Evolutionary conservation across 495 filamentous ascomycete genomes (phyloP).

Genomic region (Xylaria flabelliformis): DNA sequence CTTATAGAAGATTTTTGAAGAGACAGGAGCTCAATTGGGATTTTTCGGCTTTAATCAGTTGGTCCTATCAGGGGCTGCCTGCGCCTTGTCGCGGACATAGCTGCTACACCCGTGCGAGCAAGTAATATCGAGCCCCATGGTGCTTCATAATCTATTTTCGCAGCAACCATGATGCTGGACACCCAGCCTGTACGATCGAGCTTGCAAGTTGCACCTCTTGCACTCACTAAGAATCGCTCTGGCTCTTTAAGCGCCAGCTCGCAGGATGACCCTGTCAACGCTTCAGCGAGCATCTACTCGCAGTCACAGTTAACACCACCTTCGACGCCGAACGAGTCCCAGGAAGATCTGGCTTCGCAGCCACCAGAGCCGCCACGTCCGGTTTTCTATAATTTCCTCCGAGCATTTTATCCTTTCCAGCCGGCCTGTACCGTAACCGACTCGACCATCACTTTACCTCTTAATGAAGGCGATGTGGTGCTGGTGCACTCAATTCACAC

Average conservation of each 20-base stretch:
- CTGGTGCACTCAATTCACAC: constrained; percentile 96
- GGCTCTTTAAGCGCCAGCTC: constrained; percentile 53
- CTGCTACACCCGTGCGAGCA: constrained; percentile 40
- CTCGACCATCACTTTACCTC: constrained; percentile 83
- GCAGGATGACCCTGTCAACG: constrained; percentile 38
- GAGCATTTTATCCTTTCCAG: constrained; percentile 95
- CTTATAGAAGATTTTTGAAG: not conserved
- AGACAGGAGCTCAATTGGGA: not conserved
- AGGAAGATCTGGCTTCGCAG: constrained; percentile 60
- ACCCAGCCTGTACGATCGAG: constrained; percentile 60
- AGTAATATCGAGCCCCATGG: constrained; percentile 43
- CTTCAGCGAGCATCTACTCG: constrained; percentile 50
- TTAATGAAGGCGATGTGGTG: constrained; percentile 90
- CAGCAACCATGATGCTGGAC: constrained; percentile 60
- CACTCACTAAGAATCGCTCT: constrained; percentile 69
- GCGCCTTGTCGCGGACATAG: constrained; percentile 29
- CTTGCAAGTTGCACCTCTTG: constrained; percentile 75
- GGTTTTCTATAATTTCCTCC: constrained; percentile 91
- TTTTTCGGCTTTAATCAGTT: constrained; percentile 5
- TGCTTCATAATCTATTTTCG: constrained; percentile 34
- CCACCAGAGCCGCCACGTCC: constrained; percentile 55
- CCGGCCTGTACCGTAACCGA: constrained; percentile 70
- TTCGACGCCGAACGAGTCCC: constrained; percentile 69
- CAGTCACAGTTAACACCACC: constrained; percentile 74
- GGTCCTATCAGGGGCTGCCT: constrained; percentile 24